Conservation (phyloP, 306 rosid genomes). For the Pyrus bretschneideri region DNA sequence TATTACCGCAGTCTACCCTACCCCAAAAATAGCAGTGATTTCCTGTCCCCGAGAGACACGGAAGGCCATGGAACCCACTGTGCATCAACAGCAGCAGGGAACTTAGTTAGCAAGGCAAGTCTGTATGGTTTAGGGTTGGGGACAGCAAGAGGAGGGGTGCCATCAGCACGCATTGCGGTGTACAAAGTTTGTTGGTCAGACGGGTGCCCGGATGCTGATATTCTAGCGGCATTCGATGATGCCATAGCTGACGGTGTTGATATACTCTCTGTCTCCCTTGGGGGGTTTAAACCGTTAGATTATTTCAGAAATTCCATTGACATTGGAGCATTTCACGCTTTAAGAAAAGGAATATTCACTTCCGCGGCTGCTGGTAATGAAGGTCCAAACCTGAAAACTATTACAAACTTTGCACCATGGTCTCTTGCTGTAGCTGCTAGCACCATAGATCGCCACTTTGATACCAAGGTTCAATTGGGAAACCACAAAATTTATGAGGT, state of each 20-base stretch:
- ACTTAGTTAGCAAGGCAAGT: slow-evolving; percentile 19
- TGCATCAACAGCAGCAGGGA: slow-evolving; percentile 46
- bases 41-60: slow-evolving; percentile 29
- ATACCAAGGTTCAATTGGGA: slow-evolving; percentile 1
- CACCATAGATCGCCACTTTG: not conserved
- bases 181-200: slow-evolving; percentile 30
- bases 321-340: slow-evolving; percentile 57
- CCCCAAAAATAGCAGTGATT: not conserved
- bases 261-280: slow-evolving; percentile 30
- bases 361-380: slow-evolving; percentile 31
- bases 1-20: not conserved
- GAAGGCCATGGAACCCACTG: slow-evolving; percentile 42
- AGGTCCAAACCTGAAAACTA: slow-evolving; percentile 12
- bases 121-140: slow-evolving; percentile 26
- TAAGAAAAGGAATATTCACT: slow-evolving; percentile 35
- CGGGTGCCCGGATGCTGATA: not conserved
- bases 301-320: slow-evolving; percentile 21
- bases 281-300: accelerated
- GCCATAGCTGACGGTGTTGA: slow-evolving; percentile 56
- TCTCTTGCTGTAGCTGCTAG: not conserved
- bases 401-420: not conserved
- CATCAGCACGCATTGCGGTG: slow-evolving; percentile 34
- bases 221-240: slow-evolving; percentile 33
- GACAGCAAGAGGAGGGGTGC: slow-evolving; percentile 33
- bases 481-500: slow-evolving; percentile 8